These are phyloP conservation scores for Leavenworthia alabamica DNA, from an alignment of 345 rosid genomes.

Conservation along the genomic window DNA sequence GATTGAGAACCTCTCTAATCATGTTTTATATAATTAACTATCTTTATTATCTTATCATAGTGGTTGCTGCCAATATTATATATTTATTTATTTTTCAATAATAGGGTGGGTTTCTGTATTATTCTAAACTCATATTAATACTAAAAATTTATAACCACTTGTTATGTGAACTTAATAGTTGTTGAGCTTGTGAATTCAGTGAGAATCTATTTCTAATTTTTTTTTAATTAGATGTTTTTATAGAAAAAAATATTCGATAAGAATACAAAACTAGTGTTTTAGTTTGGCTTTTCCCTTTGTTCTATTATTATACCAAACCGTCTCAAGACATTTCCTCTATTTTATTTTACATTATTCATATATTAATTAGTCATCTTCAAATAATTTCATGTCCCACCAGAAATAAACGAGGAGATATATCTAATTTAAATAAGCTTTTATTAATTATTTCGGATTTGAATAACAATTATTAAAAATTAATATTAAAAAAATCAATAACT, in stretches of 20 bases:
- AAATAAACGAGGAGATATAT: neutral
- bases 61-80: constrained; percentile 10
- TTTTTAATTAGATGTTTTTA: neutral
- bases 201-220: neutral
- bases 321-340: neutral
- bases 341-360: neutral
- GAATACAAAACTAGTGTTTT: neutral
- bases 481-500: neutral
- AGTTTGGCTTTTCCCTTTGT: neutral
- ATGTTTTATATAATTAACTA: neutral
- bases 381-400: neutral
- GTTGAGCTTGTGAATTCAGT: constrained; percentile 20
- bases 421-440: neutral
- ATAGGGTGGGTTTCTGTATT: neutral
- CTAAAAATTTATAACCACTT: constrained; percentile 4
- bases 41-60: constrained; percentile 16
- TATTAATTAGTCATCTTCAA: neutral
- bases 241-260: neutral
- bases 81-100: neutral
- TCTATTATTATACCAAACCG: neutral
- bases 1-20: constrained; percentile 11
- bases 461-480: neutral
- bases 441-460: neutral
- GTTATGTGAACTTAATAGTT: constrained; percentile 18
- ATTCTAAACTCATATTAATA: constrained; percentile 8